phyloP scores from a whole-genome alignment of 1,284 basidiomycete genomes.

The Fomitiporia mediterranea region DNA sequence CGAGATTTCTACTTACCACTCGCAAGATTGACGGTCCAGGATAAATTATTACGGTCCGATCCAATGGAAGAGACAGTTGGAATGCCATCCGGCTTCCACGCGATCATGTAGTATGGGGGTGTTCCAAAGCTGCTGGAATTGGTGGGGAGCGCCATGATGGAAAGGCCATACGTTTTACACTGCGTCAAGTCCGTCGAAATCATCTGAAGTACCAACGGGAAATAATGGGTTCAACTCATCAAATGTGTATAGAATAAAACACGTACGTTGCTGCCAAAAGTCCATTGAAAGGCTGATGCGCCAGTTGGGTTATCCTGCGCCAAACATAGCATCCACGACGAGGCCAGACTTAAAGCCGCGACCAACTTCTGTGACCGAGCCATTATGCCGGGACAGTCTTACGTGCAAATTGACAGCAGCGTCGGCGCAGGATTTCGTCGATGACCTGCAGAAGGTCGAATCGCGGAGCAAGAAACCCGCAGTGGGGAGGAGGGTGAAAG shows the following conservation, averaged over 20 bases:
- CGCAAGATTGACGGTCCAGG: conserved; percentile 41
- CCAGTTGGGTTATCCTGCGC: neutral
- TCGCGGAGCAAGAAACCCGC: neutral
- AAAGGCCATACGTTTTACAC: conserved; percentile 7
- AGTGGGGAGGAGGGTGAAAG: neutral
- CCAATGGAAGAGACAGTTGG: conserved; percentile 40
- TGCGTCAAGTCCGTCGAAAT: conserved; percentile 9
- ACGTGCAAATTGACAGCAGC: neutral
- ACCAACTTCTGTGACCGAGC: neutral
- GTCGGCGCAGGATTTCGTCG: neutral
- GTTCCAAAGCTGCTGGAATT: conserved; percentile 25
- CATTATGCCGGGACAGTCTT: neutral
- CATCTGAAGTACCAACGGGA: neutral
- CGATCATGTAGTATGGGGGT: conserved; percentile 48
- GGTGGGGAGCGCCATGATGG: neutral
- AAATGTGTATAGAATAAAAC: neutral
- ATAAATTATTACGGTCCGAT: conserved; percentile 33
- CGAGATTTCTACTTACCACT: conserved; percentile 31
- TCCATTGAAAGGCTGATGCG: conserved; percentile 4
- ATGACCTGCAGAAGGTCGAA: neutral
- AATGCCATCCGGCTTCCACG: conserved; percentile 38
- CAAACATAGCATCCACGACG: neutral
- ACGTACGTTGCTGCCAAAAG: conserved; percentile 5
- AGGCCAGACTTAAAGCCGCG: neutral
- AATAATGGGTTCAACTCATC: neutral